Conservation (phyloP, 805 yeast genomes). For the Saccharomycopsis schoenii region DNA sequence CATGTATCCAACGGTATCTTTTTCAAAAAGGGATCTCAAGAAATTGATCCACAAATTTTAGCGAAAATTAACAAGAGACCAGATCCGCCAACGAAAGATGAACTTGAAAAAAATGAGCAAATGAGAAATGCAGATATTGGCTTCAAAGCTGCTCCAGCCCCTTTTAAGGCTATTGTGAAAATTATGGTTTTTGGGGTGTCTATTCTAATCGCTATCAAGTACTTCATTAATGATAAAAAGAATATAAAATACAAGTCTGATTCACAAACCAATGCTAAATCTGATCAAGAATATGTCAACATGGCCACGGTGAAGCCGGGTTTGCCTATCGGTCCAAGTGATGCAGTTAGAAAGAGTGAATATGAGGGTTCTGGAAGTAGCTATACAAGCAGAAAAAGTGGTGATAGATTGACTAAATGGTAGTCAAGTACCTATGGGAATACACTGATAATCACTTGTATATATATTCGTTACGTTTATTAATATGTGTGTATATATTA, state of each 20-base stretch:
- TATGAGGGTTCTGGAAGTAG: conserved; percentile 63
- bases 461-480: not conserved
- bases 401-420: conserved; percentile 31
- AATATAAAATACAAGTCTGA: conserved; percentile 24
- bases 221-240: conserved; percentile 28
- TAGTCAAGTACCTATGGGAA: not conserved
- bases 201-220: conserved; percentile 23
- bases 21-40: not conserved
- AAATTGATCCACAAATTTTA: not conserved
- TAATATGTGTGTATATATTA: not conserved
- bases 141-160: conserved; percentile 9
- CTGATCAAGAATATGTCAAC: conserved; percentile 25
- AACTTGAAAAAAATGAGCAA: not conserved
- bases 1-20: not conserved
- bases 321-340: conserved; percentile 34
- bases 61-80: not conserved
- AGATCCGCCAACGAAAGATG: not conserved
- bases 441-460: not conserved
- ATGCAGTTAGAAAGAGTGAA: conserved; percentile 42
- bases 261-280: not conserved
- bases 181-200: conserved; percentile 24
- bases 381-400: conserved; percentile 43
- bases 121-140: conserved; percentile 6
- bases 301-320: conserved; percentile 43
- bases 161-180: conserved; percentile 13